Percentiles rank a stretch among this genome's conserved stretches.
These are phyloP conservation scores for Ascodesmis nigricans DNA, from an alignment of 495 filamentous ascomycete genomes.

Conservation along the genomic window DNA sequence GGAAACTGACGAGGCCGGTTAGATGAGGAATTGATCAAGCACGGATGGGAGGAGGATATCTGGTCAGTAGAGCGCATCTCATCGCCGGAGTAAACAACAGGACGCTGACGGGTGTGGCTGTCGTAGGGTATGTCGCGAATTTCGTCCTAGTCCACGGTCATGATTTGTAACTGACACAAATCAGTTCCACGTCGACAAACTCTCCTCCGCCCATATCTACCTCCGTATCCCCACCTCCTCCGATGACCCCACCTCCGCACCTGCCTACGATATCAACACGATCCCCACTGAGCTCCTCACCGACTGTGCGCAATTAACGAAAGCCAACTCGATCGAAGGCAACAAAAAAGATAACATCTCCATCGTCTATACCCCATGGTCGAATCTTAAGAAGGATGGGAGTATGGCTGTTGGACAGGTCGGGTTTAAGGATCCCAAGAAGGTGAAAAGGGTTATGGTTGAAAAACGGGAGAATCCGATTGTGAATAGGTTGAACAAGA, in stretches of 20 bases:
- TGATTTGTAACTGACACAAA: background rate
- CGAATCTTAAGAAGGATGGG: constrained; percentile 88
- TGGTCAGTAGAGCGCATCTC: constrained; percentile 37
- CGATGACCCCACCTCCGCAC: too few relatives aligned
- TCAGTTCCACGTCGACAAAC: constrained; percentile 92
- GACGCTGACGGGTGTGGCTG: too few relatives aligned
- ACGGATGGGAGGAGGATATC: constrained; percentile 83
- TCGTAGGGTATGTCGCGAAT: too few relatives aligned
- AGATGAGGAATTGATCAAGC: constrained; percentile 94
- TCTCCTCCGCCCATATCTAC: constrained; percentile 92
- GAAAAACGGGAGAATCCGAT: constrained; percentile 59
- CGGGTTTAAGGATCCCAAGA: constrained; percentile 74
- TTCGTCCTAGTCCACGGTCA: background rate
- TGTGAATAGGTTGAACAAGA: constrained; percentile 94
- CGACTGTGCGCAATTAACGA: constrained; percentile 86
- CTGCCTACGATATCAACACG: too few relatives aligned
- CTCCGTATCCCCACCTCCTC: constrained; percentile 61
- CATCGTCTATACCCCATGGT: constrained; percentile 94
- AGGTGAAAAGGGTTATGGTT: constrained; percentile 60
- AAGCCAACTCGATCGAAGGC: constrained; percentile 95
- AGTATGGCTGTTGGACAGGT: constrained; percentile 91
- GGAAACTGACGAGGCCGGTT: constrained; percentile 4
- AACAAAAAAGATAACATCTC: constrained; percentile 98
- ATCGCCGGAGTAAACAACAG: too few relatives aligned
- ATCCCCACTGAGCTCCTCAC: constrained; percentile 53